Percentiles rank a stretch among this genome's conserved stretches.
Conservation (phyloP, 345 rosid species). For the Odontarrhena argentea region DNA sequence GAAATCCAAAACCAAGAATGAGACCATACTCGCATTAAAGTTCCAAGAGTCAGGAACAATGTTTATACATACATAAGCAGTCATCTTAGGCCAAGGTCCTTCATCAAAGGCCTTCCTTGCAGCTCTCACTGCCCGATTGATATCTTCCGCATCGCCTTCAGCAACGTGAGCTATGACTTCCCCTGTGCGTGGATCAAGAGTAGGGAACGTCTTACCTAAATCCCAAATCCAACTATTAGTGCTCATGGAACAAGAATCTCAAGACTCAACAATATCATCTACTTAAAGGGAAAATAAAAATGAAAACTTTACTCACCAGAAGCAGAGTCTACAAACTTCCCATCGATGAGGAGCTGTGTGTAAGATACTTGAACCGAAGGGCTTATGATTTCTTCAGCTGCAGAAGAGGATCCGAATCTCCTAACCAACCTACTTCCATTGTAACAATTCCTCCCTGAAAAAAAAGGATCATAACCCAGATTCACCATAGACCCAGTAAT, state of each 20-base stretch:
- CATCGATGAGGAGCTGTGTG: slow-evolving; percentile 76
- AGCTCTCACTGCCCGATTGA: slow-evolving; percentile 80
- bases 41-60: slow-evolving; percentile 5
- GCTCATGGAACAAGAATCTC: background rate
- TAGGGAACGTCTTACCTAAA: slow-evolving; percentile 77
- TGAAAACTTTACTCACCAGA: slow-evolving; percentile 60
- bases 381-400: slow-evolving; percentile 64
- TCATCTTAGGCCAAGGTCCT: slow-evolving; percentile 97
- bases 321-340: slow-evolving; percentile 81
- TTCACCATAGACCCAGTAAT: slow-evolving; percentile 13
- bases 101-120: slow-evolving; percentile 98
- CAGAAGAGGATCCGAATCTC: slow-evolving; percentile 64
- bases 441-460: slow-evolving; percentile 48
- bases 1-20: slow-evolving; percentile 31
- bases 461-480: slow-evolving; percentile 12
- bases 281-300: background rate
- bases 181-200: slow-evolving; percentile 89
- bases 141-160: slow-evolving; percentile 91
- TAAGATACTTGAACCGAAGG: slow-evolving; percentile 70
- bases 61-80: slow-evolving; percentile 62
- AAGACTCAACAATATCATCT: background rate
- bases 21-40: slow-evolving; percentile 5
- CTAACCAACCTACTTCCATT: slow-evolving; percentile 41
- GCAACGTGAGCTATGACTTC: slow-evolving; percentile 88
- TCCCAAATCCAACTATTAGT: background rate